A percentile compares a stretch with the other conserved stretches of the same genome.
These are phyloP conservation scores for Coniochaeta sp. DNA, from an alignment of 2,329 filamentous ascomycete genomes.

Conservation along the genomic window DNA sequence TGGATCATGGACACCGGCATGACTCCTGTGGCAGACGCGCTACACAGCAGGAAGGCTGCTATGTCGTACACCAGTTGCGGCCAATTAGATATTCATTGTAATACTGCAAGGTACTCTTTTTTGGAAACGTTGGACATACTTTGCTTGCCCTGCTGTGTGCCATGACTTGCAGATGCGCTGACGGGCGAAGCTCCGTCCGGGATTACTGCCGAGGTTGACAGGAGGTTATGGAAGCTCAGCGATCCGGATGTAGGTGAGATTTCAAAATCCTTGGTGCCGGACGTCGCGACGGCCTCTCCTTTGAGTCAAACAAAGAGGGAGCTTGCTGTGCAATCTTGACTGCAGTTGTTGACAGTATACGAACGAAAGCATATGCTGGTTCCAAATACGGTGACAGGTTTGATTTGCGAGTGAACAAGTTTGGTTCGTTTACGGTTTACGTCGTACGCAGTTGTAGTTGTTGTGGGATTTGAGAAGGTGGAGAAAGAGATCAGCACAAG, in stretches of 20 bases:
- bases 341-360: too few species aligned
- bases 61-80: too few species aligned
- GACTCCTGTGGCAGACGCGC: background rate
- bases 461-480: too few species aligned
- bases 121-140: background rate
- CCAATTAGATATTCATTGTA: background rate
- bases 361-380: too few species aligned
- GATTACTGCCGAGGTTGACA: background rate
- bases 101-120: background rate
- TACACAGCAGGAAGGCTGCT: background rate
- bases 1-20: background rate
- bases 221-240: background rate
- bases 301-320: too few species aligned
- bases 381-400: too few species aligned
- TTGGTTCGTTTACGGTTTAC: too few species aligned
- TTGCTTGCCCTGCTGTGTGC: background rate
- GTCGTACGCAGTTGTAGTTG: too few species aligned
- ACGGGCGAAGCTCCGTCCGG: background rate
- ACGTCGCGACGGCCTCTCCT: background rate
- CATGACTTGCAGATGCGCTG: background rate
- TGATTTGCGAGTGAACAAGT: too few species aligned
- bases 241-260: slow-evolving; percentile 2
- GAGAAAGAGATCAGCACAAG: too few species aligned
- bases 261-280: background rate
- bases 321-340: too few species aligned